Percentiles rank a stretch among this genome's conserved stretches.
These are phyloP conservation scores for Herpetomonas tarakana DNA, from an alignment of 208 protist species.

Conservation along the genomic window DNA sequence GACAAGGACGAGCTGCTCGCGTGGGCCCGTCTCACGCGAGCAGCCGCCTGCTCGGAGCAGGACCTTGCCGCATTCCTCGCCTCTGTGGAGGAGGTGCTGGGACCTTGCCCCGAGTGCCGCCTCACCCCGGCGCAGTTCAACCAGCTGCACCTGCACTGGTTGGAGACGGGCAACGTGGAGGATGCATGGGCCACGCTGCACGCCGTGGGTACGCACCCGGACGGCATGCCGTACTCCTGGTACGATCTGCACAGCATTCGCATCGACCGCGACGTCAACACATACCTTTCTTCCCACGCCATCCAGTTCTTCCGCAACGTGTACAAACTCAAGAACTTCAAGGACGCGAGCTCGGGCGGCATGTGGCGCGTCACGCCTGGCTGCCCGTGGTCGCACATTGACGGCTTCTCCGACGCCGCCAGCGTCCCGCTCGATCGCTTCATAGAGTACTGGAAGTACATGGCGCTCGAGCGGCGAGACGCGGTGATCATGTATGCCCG, in stretches of 20 bases:
- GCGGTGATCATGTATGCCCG: conserved; percentile 79
- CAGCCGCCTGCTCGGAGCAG: conserved; percentile 27
- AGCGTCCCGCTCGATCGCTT: conserved; percentile 65
- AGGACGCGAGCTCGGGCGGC: conserved; percentile 17
- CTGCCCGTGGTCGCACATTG: conserved; percentile 69
- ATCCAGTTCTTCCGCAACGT: conserved; percentile 86
- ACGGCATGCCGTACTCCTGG: conserved; percentile 79
- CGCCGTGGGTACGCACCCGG: conserved; percentile 47
- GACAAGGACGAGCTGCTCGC: conserved; percentile 51
- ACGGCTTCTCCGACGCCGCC: conserved; percentile 39
- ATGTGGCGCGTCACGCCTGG: conserved; percentile 85
- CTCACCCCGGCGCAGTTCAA: conserved; percentile 28
- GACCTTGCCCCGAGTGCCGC: conserved; percentile 6
- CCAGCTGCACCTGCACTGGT: conserved; percentile 32
- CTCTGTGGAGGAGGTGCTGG: conserved; percentile 8
- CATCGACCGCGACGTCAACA: conserved; percentile 57
- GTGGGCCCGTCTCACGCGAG: conserved; percentile 56
- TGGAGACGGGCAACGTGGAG: conserved; percentile 26
- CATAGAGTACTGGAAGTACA: conserved; percentile 88
- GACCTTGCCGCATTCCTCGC: conserved; percentile 30
- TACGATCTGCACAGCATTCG: conserved; percentile 69
- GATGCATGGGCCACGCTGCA: conserved; percentile 82
- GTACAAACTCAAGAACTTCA: conserved; percentile 64
- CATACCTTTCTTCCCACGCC: conserved; percentile 73
- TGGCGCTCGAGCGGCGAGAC: conserved; percentile 63